phyloP scores from a whole-genome alignment of 129 eudicot genomes.

The Tagetes patula region DNA sequence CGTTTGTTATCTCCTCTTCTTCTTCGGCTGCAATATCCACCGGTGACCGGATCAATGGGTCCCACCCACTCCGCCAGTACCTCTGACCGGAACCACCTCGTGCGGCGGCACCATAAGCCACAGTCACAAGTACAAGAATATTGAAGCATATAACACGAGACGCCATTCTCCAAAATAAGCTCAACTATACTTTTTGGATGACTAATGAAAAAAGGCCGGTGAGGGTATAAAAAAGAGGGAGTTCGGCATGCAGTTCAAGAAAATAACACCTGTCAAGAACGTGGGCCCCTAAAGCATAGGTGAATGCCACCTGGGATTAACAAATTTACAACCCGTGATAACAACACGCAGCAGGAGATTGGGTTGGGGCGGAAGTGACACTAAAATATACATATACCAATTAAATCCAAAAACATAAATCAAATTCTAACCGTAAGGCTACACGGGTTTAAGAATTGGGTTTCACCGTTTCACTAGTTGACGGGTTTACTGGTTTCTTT shows the following conservation, averaged over 20 bases:
- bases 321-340: constrained; percentile 6
- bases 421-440: too few relatives aligned
- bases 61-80: constrained; percentile 34
- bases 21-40: neutral
- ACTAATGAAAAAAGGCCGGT: too few relatives aligned
- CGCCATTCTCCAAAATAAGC: neutral
- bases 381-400: neutral
- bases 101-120: constrained; percentile 24
- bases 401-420: too few relatives aligned
- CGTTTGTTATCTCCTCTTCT: constrained; percentile 10
- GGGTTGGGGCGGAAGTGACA: neutral
- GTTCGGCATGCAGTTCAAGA: constrained; percentile 45
- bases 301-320: constrained; percentile 6
- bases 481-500: too few relatives aligned
- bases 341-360: neutral
- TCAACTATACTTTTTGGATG: too few relatives aligned
- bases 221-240: neutral
- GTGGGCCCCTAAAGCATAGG: constrained; percentile 17
- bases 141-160: constrained; percentile 5
- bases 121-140: constrained; percentile 14
- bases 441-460: too few relatives aligned
- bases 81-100: constrained; percentile 12
- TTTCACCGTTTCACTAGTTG: too few relatives aligned
- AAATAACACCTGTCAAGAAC: constrained; percentile 40
- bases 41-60: constrained; percentile 46